Evolutionary conservation across 2,329 filamentous ascomycete species (phyloP).

Genomic region (Botryotinia narcissicola): DNA sequence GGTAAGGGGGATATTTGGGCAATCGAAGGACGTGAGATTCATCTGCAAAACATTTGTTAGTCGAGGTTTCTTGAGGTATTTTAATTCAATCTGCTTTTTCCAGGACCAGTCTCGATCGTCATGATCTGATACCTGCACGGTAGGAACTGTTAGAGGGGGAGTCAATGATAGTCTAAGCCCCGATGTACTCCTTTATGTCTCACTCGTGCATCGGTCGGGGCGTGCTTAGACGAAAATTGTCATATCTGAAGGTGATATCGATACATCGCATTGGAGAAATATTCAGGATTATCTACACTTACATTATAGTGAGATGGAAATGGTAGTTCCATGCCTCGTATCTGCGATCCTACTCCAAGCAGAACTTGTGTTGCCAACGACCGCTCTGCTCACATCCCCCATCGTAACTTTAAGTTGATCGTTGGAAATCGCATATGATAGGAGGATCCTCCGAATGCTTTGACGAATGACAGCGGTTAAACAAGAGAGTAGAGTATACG

Average conservation of each 20-base stretch:
- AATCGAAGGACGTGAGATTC: not conserved
- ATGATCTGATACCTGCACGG: not conserved
- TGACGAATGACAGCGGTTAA: slow-evolving; percentile 15
- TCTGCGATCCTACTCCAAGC: slow-evolving; percentile 4
- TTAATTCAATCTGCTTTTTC: not conserved
- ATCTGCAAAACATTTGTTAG: not conserved
- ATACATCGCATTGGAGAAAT: not conserved
- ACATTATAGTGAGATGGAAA: slow-evolving; percentile 1
- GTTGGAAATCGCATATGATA: slow-evolving; percentile 16
- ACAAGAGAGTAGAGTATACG: slow-evolving; percentile 18
- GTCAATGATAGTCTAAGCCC: not conserved
- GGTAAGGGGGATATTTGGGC: not conserved
- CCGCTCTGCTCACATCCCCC: not conserved
- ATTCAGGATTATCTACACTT: not conserved
- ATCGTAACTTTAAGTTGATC: slow-evolving; percentile 7
- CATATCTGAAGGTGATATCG: not conserved
- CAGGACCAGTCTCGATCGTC: not conserved
- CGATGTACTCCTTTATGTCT: not conserved
- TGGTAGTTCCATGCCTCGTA: no score
- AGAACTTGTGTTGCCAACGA: not conserved
- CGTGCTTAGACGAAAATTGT: not conserved
- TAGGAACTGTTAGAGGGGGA: not conserved
- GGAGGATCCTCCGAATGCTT: slow-evolving; percentile 15
- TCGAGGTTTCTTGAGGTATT: no score
- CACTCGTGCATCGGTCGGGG: not conserved